phyloP scores from a whole-genome alignment of 345 rosid genomes.

The Hibiscus syriacus region DNA sequence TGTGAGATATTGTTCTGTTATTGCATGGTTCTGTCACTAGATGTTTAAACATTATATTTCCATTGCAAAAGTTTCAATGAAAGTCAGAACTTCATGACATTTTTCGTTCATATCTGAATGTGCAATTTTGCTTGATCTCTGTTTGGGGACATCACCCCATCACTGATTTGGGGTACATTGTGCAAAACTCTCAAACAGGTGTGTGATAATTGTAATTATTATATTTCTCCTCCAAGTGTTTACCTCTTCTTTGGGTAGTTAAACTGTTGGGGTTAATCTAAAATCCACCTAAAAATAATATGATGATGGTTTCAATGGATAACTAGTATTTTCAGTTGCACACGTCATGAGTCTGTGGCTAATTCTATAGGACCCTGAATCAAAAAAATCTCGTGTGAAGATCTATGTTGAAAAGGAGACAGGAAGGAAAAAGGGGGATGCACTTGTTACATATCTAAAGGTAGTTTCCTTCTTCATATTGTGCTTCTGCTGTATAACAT shows the following conservation, averaged over 20 bases:
- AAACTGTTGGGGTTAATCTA: neutral
- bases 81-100: neutral
- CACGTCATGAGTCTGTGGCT: conserved; percentile 7
- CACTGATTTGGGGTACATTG: too few relatives aligned
- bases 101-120: neutral
- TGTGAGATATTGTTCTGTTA: neutral
- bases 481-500: conserved; percentile 4
- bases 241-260: too few relatives aligned
- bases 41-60: neutral
- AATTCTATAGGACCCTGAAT: conserved; percentile 66
- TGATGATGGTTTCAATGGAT: neutral
- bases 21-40: neutral
- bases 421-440: conserved; percentile 88
- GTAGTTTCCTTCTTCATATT: conserved; percentile 32
- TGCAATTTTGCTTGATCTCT: neutral
- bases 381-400: conserved; percentile 86
- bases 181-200: too few relatives aligned
- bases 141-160: neutral
- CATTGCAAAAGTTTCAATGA: neutral
- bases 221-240: too few relatives aligned
- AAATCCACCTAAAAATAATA: neutral
- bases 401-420: conserved; percentile 82
- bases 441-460: conserved; percentile 87
- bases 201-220: too few relatives aligned
- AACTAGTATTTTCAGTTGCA: neutral